Base-by-base conservation (phyloP, 495 filamentous ascomycete genomes). In the Xylaria venustula region DNA sequence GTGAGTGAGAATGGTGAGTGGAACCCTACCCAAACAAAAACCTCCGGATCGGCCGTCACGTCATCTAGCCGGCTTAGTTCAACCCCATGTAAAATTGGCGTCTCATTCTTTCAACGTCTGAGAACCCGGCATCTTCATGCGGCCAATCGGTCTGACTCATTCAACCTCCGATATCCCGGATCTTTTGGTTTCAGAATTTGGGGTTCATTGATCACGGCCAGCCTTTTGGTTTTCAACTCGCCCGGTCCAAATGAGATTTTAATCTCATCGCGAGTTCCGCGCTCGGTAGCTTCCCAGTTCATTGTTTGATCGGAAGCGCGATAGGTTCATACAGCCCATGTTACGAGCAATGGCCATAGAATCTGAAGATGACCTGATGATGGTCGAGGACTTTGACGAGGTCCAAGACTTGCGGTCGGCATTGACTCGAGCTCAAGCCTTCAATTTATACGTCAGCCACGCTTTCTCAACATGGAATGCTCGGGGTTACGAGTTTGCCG, bases 361-460 rank as follows among this genome's bases (percentile, higher is more conserved):
- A 41, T 51, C 56, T 34, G 55, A 50, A 17, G 46, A 58, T 14
- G 36, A 40, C 26, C 8, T 34, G 23, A 30, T 42, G 14, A 7
- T 25, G 8, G 28, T 2, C 30, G 36, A 14, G 9, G 25, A 51
- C 8, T 7, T 8, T n/a, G 46, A 59, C 14, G 22, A 9, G 12
- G 20, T 30, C 23, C 5, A 3, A 4, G 17, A 37, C 34, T 15
- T n/a, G 41, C 30, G 14, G 17, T 26, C 53, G n/a, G 52, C 46
- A 19, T 62, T 71, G n/a, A 64, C 69, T 20, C 60, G 63, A 42
- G 58, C 68, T 14, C 74, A 76, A 55, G 73, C 76, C 14, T 63
- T 62, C 25, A 88, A 88, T 50, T 79, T 81, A 3, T 84, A 87
- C 6, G 79, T 79, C 36, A 71, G 73, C 65, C 71, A 73, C 66